A percentile compares a stretch with the other conserved stretches of the same genome.
phyloP scores from a whole-genome alignment of 1,284 basidiomycete genomes.

The Anthracocystis walkeri region DNA sequence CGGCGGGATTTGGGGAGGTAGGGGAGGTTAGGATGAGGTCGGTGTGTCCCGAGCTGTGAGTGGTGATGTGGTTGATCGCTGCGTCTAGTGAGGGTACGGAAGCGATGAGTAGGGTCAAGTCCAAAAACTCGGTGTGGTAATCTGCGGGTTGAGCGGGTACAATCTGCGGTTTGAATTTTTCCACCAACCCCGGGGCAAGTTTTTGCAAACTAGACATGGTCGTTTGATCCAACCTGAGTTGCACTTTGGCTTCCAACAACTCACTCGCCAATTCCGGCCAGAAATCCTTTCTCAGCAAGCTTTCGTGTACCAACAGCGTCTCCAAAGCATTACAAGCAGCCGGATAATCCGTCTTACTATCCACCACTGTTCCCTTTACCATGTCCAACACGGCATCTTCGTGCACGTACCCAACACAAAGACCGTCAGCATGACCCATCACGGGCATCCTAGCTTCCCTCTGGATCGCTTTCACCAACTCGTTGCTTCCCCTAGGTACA shows the following conservation, averaged over 20 bases:
- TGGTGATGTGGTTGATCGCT: slow-evolving; percentile 90
- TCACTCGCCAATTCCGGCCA: slow-evolving; percentile 84
- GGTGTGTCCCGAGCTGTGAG: slow-evolving; percentile 93
- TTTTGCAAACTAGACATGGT: background rate
- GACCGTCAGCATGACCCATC: slow-evolving; percentile 98
- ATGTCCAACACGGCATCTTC: slow-evolving; percentile 81
- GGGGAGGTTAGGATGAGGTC: slow-evolving; percentile 79
- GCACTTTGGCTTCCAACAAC: slow-evolving; percentile 78
- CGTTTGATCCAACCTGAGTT: slow-evolving; percentile 81
- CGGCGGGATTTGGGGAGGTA: slow-evolving; percentile 66
- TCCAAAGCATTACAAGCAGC: slow-evolving; percentile 96
- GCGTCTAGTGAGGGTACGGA: slow-evolving; percentile 77
- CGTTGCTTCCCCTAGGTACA: slow-evolving; percentile 94
- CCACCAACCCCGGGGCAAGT: background rate
- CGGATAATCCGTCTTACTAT: slow-evolving; percentile 96
- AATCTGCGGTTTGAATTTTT: slow-evolving; percentile 61
- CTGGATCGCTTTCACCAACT: slow-evolving; percentile 88
- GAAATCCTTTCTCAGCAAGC: slow-evolving; percentile 70
- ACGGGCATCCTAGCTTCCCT: slow-evolving; percentile 92
- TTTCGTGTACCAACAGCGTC: slow-evolving; percentile 85
- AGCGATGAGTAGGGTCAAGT: slow-evolving; percentile 75
- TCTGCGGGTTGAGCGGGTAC: slow-evolving; percentile 72
- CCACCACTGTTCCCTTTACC: slow-evolving; percentile 83
- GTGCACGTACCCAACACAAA: slow-evolving; percentile 91
- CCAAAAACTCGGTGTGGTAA: slow-evolving; percentile 85